Conservation (phyloP, 805 yeast species). For the Sugiyamaella americana region DNA sequence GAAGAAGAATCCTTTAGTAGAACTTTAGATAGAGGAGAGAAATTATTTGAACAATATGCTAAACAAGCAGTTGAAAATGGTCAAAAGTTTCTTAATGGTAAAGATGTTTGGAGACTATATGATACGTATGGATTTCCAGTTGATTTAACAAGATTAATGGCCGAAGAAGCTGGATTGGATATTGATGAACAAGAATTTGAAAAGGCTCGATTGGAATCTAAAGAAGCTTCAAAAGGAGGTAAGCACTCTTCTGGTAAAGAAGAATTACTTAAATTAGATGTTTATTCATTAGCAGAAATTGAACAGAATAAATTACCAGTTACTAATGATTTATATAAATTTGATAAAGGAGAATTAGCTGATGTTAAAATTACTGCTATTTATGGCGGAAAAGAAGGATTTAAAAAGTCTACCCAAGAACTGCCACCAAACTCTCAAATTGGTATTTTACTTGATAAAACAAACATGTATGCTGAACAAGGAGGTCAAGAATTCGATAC, state of each 20-base stretch:
- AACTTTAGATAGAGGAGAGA: conserved; percentile 97
- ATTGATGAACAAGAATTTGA: conserved; percentile 93
- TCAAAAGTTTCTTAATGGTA: conserved; percentile 75
- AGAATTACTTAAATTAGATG: conserved; percentile 73
- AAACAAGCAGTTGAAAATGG: conserved; percentile 69
- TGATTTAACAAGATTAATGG: conserved; percentile 96
- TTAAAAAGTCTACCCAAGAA: conserved; percentile 40
- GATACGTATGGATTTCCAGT: conserved; percentile 99
- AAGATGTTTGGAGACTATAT: conserved; percentile 96
- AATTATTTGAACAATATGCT: conserved; percentile 90
- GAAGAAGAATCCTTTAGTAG: conserved; percentile 94
- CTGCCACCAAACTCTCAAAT: conserved; percentile 44
- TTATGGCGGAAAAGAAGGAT: conserved; percentile 42
- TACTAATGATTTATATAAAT: conserved; percentile 80
- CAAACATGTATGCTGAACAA: conserved; percentile 96
- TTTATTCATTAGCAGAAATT: conserved; percentile 76
- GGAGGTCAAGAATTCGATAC: conserved; percentile 99
- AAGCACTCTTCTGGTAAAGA: conserved; percentile 53
- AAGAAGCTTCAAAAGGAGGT: conserved; percentile 92
- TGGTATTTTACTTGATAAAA: conserved; percentile 81
- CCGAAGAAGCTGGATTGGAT: conserved; percentile 91
- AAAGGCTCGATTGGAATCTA: conserved; percentile 78
- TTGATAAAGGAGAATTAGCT: conserved; percentile 58
- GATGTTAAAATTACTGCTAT: conserved; percentile 62
- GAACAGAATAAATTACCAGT: conserved; percentile 55